Evolutionary conservation across 176 grass and related monocot species (phyloP).

Genomic region (Avena eriantha): DNA sequence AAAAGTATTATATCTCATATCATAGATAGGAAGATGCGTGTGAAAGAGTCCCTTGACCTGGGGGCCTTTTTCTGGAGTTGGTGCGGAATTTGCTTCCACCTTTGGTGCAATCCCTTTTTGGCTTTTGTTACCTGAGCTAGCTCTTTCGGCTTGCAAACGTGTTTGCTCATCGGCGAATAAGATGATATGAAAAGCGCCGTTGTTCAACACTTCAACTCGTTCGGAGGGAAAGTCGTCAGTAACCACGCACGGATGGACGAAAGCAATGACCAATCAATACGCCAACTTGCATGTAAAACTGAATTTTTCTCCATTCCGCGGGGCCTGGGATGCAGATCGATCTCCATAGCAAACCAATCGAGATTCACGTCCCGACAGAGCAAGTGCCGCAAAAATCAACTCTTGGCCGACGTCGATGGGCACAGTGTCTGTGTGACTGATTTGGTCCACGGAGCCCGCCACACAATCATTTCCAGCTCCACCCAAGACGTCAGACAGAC

Average conservation of each 20-base stretch:
- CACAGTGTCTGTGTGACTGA: neutral
- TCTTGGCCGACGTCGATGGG: too few relatives aligned
- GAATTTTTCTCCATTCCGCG: neutral
- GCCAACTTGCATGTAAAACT: neutral
- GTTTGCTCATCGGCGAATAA: neutral
- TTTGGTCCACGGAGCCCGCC: neutral
- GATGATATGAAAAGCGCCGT: neutral
- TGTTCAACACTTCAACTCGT: too few relatives aligned
- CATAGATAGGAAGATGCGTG: too few relatives aligned
- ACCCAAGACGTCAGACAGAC: conserved; percentile 11
- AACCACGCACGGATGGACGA: neutral
- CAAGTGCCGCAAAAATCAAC: too few relatives aligned
- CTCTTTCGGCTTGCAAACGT: neutral
- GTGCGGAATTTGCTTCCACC: neutral
- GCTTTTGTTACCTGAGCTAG: too few relatives aligned
- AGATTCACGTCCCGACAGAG: conserved; percentile 39
- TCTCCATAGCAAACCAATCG: too few relatives aligned
- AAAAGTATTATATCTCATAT: too few relatives aligned
- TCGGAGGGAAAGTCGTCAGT: neutral
- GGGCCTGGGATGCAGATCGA: neutral
- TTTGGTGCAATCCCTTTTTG: neutral
- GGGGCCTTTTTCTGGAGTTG: neutral
- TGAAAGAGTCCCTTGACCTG: conserved; percentile 42
- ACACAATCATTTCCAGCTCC: conserved; percentile 44
- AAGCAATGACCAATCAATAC: neutral